Percentiles rank a stretch among this genome's conserved stretches.
Evolutionary conservation across 192 early-diverging fungal species (phyloP).

Genomic region (Jimgerdemannia lactiflua): DNA sequence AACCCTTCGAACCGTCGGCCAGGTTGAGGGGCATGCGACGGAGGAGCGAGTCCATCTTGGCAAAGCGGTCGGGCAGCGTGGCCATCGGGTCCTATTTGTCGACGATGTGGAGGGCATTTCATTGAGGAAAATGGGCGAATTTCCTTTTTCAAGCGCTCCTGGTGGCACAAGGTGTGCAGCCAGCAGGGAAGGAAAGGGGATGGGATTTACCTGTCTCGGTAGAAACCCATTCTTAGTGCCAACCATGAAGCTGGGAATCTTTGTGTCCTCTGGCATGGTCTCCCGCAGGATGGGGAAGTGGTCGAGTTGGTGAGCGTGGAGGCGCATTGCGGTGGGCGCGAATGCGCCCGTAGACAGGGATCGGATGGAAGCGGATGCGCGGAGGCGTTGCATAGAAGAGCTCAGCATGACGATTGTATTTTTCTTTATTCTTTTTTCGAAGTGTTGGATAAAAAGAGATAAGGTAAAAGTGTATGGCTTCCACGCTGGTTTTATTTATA

Average conservation of each 20-base stretch:
- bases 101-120: constrained; percentile 24
- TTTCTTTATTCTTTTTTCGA: background rate
- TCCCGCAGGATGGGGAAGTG: constrained; percentile 42
- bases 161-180: background rate
- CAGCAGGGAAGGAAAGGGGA: too few relatives aligned
- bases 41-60: constrained; percentile 64
- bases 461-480: background rate
- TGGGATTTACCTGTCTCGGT: constrained; percentile 36
- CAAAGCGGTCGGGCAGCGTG: constrained; percentile 67
- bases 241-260: constrained; percentile 51
- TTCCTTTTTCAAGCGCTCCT: background rate
- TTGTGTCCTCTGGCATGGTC: constrained; percentile 34
- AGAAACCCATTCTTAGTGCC: constrained; percentile 56
- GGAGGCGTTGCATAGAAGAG: background rate
- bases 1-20: constrained; percentile 65
- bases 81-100: constrained; percentile 66
- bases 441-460: background rate
- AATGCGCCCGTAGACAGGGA: constrained; percentile 4
- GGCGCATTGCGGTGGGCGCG: background rate
- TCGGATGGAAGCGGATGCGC: background rate
- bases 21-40: constrained; percentile 75
- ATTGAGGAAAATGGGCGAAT: background rate
- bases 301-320: constrained; percentile 4
- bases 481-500: too few relatives aligned
- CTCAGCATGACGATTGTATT: background rate